A percentile compares a stretch with the other conserved stretches of the same genome.
These are phyloP conservation scores for Candida sphagnicola DNA, from an alignment of 805 yeast species.

Conservation along the genomic window DNA sequence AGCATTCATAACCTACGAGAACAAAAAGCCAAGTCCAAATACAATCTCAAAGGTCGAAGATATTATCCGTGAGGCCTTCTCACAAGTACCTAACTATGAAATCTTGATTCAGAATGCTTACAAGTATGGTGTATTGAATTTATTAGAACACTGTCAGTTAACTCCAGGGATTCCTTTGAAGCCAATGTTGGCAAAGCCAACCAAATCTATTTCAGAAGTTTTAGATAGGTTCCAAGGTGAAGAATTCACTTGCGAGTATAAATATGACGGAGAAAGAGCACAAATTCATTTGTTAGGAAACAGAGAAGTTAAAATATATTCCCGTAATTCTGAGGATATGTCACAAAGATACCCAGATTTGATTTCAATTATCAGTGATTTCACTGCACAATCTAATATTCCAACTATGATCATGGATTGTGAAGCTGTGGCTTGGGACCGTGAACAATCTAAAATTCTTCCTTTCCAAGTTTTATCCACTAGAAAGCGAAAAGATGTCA, in stretches of 20 bases:
- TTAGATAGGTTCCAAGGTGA: slow-evolving; percentile 83
- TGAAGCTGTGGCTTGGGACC: slow-evolving; percentile 98
- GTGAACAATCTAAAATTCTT: slow-evolving; percentile 67
- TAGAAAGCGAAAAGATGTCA: slow-evolving; percentile 90
- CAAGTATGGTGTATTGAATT: slow-evolving; percentile 60
- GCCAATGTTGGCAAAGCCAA: slow-evolving; percentile 98
- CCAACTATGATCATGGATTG: slow-evolving; percentile 77
- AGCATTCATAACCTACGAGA: slow-evolving; percentile 67
- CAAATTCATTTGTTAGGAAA: slow-evolving; percentile 75
- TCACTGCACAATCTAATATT: slow-evolving; percentile 34
- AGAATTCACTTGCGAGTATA: slow-evolving; percentile 91
- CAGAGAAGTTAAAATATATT: slow-evolving; percentile 73
- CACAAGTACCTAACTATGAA: slow-evolving; percentile 89
- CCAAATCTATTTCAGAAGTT: slow-evolving; percentile 89
- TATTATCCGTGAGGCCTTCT: slow-evolving; percentile 76
- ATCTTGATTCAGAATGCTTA: slow-evolving; percentile 64
- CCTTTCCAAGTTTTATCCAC: slow-evolving; percentile 95
- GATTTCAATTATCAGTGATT: slow-evolving; percentile 60
- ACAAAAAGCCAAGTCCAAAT: slow-evolving; percentile 33
- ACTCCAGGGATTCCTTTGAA: slow-evolving; percentile 93
- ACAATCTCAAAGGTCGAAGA: slow-evolving; percentile 66
- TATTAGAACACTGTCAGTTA: slow-evolving; percentile 65
- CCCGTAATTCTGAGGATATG: slow-evolving; percentile 97
- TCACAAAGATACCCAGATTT: slow-evolving; percentile 93
- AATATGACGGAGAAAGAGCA: slow-evolving; percentile 97